Evolutionary conservation across 2,329 filamentous ascomycete species (phyloP).

Genomic region (Chaetomiaceae sp.): DNA sequence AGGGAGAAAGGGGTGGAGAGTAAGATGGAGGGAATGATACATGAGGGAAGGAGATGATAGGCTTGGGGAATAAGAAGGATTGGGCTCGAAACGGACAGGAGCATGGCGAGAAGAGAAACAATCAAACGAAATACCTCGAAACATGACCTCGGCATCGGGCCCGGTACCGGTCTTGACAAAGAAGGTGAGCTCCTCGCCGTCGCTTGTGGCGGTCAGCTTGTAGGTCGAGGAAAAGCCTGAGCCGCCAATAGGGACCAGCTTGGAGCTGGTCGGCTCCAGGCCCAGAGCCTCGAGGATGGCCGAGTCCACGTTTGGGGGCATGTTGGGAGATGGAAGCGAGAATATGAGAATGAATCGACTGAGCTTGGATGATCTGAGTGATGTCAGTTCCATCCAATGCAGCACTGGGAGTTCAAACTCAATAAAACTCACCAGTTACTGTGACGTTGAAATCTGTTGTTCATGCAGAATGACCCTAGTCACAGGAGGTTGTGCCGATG

Average conservation of each 20-base stretch:
- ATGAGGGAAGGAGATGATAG: no score
- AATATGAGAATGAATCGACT: not conserved
- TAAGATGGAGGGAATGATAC: no score
- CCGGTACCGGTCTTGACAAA: conserved; percentile 71
- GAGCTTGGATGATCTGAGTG: not conserved
- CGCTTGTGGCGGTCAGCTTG: conserved; percentile 27
- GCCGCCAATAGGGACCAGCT: conserved; percentile 57
- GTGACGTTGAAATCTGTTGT: no score
- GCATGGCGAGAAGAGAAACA: not conserved
- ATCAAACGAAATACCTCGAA: conserved; percentile 35
- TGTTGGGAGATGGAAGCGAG: conserved; percentile 21
- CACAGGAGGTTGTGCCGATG: no score
- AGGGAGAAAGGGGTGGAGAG: no score
- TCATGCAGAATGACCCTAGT: no score
- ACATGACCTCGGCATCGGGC: conserved; percentile 61
- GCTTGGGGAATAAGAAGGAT: no score
- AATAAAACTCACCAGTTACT: no score
- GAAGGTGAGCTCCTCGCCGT: conserved; percentile 37
- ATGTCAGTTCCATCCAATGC: no score
- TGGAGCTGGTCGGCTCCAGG: conserved; percentile 51
- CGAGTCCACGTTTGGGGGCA: conserved; percentile 52
- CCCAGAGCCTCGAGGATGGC: conserved; percentile 58
- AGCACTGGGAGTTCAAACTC: no score
- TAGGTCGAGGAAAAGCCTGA: conserved; percentile 67
- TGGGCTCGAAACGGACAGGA: not conserved